Base-by-base conservation (phyloP, 2,329 filamentous ascomycete genomes). In the Aspergillus ochraceoroseus region DNA sequence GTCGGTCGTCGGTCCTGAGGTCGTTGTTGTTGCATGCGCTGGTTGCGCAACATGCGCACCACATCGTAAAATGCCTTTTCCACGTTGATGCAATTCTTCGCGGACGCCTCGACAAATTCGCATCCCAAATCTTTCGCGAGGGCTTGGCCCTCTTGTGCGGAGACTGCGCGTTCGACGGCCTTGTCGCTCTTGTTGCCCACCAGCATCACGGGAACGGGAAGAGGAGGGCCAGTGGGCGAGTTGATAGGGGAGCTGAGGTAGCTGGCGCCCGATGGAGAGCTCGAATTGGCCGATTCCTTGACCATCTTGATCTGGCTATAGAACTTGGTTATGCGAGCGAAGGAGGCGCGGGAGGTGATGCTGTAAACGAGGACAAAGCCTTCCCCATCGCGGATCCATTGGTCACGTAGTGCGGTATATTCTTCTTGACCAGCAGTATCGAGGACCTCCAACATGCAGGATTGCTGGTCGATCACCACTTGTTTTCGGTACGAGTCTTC, bases 1-100 rank as follows among this genome's bases (percentile, higher is more conserved):
- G 64, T 60, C 29, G 55, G 53, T 41, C 65, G 59, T 41, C 63
- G 59, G 43, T 67, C 64, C 32, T 62, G 56, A 12, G 54, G 39
- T 37, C 61, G 58, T 22, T 61, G 63, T 44, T 62, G 61, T 48
- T 68, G 65, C 52, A 87, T 82, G 57, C 87, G 77, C 67, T 95
- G 88, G 56, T 85, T 80, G 54, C 92, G 82, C 51, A 98, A 73
- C 64, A 92, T 86, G 53, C 92, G 76, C 39, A 96, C 92, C 5
- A 98, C 92, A 61, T 98, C 92, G 68, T 95, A 96, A 62, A 98
- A 96, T 20, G 88, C 90, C 74, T 94, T 96, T 67, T 95, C 92
- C 38, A 95, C 90, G 59, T 96, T 95, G 73, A 95, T 88, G 70
- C 89, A 95, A 64, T 95, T 95, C 72, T 95, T 95, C 23, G 90